Evolutionary conservation across 306 rosid species (phyloP), one percentile per base, ranked within the genome.

Genomic region (Lablab purpureus): DNA sequence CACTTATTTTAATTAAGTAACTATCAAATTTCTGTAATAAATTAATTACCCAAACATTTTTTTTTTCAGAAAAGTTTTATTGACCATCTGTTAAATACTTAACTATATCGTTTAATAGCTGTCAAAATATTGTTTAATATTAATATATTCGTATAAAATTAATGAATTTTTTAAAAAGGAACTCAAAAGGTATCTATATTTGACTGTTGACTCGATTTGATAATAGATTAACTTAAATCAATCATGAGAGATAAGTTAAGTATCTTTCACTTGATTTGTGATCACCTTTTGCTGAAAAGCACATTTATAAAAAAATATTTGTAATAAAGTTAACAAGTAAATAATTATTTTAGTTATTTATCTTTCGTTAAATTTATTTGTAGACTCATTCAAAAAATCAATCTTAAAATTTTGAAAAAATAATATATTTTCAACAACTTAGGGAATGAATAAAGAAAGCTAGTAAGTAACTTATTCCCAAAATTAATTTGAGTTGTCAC

Each of bases 151-250:
- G 4, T 58, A 58, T 25, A 21, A 7, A 21, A 10, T 10, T 22
- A 58, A 58, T 23, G n/a, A 22, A 1, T 58, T 22, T 22, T 58
- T 5, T 3, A 5, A 25, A 58, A 58, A 13, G 10, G 25, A 25
- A 58, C 18, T 23, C n/a, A 27, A 28, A 28, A 14, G 14, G 36
- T 58, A 58, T 58, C 34, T 25, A 58, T 58, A 58, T 23, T 58
- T 58, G 64, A 58, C 15, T 58, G 64, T 58, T 58, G 64, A 58
- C 64, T 58, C 4, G 12, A 22, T 21, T 56, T 56, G 34, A 23
- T 23, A 10, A 56, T 22, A 56, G 5, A 56, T 23, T 23, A 23
- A 25, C 23, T 22, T 10, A 21, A 55, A 21, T 55, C 12, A 21
- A 21, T 19, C 9, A 21, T 3, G 15, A 23, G n/a, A 25, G 34